A percentile compares a stretch with the other conserved stretches of the same genome.
Conservation (phyloP, 768 basidiomycete species). For the Trametes elegans region DNA sequence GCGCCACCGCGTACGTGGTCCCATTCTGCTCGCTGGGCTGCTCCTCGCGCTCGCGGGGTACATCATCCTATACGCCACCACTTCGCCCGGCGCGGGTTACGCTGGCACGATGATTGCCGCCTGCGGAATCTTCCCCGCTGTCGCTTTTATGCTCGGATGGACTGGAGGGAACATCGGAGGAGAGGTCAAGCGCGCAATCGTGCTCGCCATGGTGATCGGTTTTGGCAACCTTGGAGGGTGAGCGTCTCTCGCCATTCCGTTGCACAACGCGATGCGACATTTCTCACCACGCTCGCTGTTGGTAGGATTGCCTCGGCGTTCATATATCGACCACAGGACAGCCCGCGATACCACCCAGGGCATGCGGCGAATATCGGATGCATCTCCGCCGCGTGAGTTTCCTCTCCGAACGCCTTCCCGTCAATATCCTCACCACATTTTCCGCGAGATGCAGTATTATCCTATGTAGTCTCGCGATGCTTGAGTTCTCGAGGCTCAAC, state of each 20-base stretch:
- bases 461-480: constrained; percentile 43
- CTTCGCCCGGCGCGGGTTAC: constrained; percentile 34
- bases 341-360: constrained; percentile 16
- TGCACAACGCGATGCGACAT: constrained; percentile 1
- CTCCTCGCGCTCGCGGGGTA: constrained; percentile 5
- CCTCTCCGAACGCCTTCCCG: background rate
- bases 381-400: constrained; percentile 6
- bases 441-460: constrained; percentile 35
- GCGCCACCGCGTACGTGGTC: constrained; percentile 1
- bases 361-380: constrained; percentile 12
- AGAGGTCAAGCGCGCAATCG: constrained; percentile 51
- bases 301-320: constrained; percentile 44
- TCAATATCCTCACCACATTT: background rate
- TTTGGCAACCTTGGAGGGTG: constrained; percentile 53
- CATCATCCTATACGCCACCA: background rate
- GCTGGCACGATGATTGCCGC: constrained; percentile 49
- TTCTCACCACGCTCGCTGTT: too few species aligned
- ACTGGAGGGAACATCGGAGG: constrained; percentile 54
- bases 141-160: constrained; percentile 52
- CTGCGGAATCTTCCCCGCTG: constrained; percentile 50
- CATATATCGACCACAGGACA: constrained; percentile 31
- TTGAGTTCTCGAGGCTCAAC: constrained; percentile 48
- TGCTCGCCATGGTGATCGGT: constrained; percentile 52
- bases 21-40: constrained; percentile 4
- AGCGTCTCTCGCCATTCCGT: background rate